Percentiles rank a stretch among this genome's conserved stretches.
Conservation (phyloP, 257 asterid species). For the Striga asiatica region DNA sequence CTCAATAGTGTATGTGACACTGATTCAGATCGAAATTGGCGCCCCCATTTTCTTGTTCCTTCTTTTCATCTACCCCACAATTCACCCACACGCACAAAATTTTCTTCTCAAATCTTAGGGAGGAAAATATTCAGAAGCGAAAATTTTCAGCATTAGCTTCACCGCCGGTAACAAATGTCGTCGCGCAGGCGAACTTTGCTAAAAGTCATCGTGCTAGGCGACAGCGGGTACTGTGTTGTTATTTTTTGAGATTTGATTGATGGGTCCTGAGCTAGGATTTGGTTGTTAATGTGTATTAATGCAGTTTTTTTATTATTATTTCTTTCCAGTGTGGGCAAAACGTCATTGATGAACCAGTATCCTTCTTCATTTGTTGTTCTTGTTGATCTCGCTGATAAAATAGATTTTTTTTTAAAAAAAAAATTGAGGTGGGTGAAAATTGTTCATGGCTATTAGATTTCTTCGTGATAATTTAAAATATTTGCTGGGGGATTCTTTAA, state of each 20-base stretch:
- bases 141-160: constrained; percentile 1
- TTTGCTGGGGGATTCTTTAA: constrained; percentile 28
- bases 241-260: constrained; percentile 5
- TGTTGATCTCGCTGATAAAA: constrained; percentile 2
- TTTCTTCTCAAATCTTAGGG: constrained; percentile 4
- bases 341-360: constrained; percentile 99
- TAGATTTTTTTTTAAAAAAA: background rate
- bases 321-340: constrained; percentile 82
- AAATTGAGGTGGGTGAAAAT: background rate
- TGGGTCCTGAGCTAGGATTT: constrained; percentile 15
- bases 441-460: background rate
- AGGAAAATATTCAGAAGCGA: constrained; percentile 1
- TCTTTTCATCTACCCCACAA: constrained; percentile 9
- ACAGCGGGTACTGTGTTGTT: constrained; percentile 64
- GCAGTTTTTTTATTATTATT: constrained; percentile 6
- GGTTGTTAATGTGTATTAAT: background rate
- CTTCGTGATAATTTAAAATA: background rate
- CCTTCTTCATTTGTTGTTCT: constrained; percentile 15
- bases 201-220: constrained; percentile 97
- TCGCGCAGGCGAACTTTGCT: constrained; percentile 84
- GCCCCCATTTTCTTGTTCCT: constrained; percentile 42
- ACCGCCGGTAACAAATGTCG: constrained; percentile 47
- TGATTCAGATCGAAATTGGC: constrained; percentile 82
- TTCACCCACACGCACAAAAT: background rate
- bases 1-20: constrained; percentile 20